Percentiles rank a stretch among this genome's conserved stretches.
These are phyloP conservation scores for Hordeum pubiflorum DNA, from an alignment of 202 grass and related monocot genomes.

Conservation along the genomic window DNA sequence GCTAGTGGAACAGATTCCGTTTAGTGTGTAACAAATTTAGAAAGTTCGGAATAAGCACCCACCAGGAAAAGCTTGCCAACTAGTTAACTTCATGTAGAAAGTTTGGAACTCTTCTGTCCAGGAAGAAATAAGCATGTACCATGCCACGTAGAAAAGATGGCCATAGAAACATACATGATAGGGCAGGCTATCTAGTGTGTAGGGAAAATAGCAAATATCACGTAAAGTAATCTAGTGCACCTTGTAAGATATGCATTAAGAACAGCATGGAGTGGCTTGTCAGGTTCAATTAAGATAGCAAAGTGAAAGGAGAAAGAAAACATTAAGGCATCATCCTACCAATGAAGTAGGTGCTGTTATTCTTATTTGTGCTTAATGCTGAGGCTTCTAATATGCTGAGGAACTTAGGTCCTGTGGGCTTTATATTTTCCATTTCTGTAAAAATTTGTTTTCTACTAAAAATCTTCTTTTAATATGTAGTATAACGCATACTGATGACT, in stretches of 20 bases:
- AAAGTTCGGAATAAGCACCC: background rate
- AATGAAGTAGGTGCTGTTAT: background rate
- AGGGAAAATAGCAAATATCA: background rate
- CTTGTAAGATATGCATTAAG: background rate
- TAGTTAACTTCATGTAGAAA: background rate
- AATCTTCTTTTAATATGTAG: background rate
- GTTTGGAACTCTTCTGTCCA: background rate
- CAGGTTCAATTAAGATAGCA: conserved; percentile 19
- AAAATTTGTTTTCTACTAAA: background rate
- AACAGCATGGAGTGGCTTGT: background rate
- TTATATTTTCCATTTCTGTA: background rate
- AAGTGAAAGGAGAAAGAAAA: background rate
- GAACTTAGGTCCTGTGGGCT: background rate
- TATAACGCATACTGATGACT: background rate
- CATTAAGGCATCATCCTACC: background rate
- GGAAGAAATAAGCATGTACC: background rate
- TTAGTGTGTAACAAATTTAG: background rate
- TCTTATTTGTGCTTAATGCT: background rate
- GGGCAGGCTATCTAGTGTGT: no score
- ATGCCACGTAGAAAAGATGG: background rate
- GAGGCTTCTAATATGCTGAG: background rate
- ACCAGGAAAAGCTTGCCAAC: background rate
- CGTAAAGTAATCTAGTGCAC: background rate
- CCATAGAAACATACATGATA: conserved; percentile 3
- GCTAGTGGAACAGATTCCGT: background rate